Evolutionary conservation across 2,329 filamentous ascomycete species (phyloP).

Genomic region (Aspergillus pseudoviridinutans): DNA sequence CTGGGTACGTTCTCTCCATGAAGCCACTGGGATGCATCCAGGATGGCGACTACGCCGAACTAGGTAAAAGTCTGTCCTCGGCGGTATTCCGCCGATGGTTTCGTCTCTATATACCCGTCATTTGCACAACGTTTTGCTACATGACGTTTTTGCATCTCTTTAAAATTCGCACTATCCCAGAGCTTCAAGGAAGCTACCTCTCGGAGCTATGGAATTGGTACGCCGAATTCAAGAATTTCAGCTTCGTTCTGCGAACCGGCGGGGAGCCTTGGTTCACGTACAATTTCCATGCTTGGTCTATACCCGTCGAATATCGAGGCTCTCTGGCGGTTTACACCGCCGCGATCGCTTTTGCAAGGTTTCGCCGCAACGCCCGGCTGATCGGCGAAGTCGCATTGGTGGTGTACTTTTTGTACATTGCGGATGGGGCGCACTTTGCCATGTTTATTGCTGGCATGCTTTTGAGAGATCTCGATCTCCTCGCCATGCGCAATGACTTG

Average conservation of each 20-base stretch:
- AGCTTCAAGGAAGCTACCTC: conserved; percentile 39
- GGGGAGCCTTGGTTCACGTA: conserved; percentile 55
- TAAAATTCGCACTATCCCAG: conserved; percentile 43
- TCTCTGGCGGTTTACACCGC: no score
- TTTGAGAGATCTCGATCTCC: conserved; percentile 58
- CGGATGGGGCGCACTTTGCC: conserved; percentile 60
- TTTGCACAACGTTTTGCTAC: no score
- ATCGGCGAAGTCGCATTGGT: conserved; percentile 52
- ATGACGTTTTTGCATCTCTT: conserved; percentile 29
- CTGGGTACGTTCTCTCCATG: no score
- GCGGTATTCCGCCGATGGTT: no score
- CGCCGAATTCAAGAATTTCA: conserved; percentile 64
- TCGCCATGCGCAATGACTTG: conserved; percentile 49
- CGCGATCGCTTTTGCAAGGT: conserved; percentile 46
- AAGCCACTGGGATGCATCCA: no score
- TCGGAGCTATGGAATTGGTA: conserved; percentile 53
- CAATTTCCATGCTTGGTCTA: conserved; percentile 31
- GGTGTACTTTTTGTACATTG: conserved; percentile 64
- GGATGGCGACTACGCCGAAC: no score
- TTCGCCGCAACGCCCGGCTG: conserved; percentile 53
- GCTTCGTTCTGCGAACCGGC: conserved; percentile 59
- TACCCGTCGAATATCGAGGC: no score
- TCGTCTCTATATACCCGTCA: no score
- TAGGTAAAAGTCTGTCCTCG: no score
- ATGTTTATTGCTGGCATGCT: conserved; percentile 61